Evolutionary conservation across 352 stramenopile genomes (phyloP).

Genomic region (Globisporangium uncinulatum): DNA sequence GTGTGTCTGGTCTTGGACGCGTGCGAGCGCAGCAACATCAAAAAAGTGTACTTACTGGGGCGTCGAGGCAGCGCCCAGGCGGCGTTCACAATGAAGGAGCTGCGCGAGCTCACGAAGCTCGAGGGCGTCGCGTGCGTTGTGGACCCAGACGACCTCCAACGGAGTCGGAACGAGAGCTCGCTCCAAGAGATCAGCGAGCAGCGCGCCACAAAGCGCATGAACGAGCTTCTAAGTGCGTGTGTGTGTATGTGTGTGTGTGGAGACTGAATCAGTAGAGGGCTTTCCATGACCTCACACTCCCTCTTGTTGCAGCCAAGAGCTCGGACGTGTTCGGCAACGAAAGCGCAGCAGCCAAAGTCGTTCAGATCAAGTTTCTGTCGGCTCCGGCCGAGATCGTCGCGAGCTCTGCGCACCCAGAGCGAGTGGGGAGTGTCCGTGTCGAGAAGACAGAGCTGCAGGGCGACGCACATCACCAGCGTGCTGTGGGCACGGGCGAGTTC

Average conservation of each 20-base stretch:
- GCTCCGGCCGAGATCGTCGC: conserved; percentile 76
- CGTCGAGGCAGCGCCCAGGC: conserved; percentile 93
- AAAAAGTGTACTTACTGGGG: conserved; percentile 89
- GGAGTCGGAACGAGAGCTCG: conserved; percentile 79
- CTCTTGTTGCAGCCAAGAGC: conserved; percentile 27
- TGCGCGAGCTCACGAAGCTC: conserved; percentile 88
- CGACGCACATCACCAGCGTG: conserved; percentile 68
- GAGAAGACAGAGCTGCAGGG: conserved; percentile 89
- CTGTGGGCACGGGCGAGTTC: conserved; percentile 82
- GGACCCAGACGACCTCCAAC: conserved; percentile 81
- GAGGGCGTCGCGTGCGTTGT: conserved; percentile 81
- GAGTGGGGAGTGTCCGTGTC: conserved; percentile 68
- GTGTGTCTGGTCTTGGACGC: not conserved
- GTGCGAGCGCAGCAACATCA: conserved; percentile 37
- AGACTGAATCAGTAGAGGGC: not conserved
- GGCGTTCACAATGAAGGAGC: conserved; percentile 98
- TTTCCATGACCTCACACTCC: not conserved
- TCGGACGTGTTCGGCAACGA: conserved; percentile 28
- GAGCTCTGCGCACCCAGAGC: conserved; percentile 33
- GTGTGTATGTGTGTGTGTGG: not conserved
- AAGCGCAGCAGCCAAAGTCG: conserved; percentile 28
- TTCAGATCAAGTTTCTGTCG: conserved; percentile 90
- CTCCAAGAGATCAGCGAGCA: conserved; percentile 84
- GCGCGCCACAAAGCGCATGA: conserved; percentile 80
- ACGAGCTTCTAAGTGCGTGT: conserved; percentile 56